Base-by-base conservation (phyloP, 2,329 filamentous ascomycete species). In the Coniochaeta sp. region DNA sequence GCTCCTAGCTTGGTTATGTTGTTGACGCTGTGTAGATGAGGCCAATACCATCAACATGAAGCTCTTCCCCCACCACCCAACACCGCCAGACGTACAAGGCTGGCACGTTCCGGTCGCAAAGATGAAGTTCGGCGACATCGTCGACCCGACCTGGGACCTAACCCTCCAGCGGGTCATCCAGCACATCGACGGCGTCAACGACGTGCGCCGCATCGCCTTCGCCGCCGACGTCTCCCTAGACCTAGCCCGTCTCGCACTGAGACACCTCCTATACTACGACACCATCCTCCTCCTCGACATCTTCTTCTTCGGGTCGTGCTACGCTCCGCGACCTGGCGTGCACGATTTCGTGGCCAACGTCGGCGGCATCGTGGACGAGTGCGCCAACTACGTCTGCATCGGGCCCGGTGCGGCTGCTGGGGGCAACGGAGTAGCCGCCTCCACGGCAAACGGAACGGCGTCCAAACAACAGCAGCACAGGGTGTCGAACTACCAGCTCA, bases 31-130 rank as follows among this genome's bases (percentile, higher is more conserved):
- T 9, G 16, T 20, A 24, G 91, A 96, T 67, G 90, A 95, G 59
- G 85, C 90, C 55, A 96, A 96, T 67, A 96, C 90, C 0, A 85
- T 96, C 68, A 96, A 96, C 69, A 89, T 96, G 78, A 96, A 96
- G 71, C 81, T 96, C 48, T 96, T 96, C 67, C 91, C 90, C 0
- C 84, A 89, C 46, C 87, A 92, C 61, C 77, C 83, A 1, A 81
- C 84, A 14, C 91, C 91, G 2, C 84, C 89, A 0, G 77, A 83
- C 3, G 86, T 97, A 51, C 85, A 86, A 61, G 82, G 87, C 46
- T 96, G 89, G 86, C 90, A 97, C 63, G 94, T 99, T 2, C 94
- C 94, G 4, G 81, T 99, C 20, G 76, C 77, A 60, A 86, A 85
- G 66, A 82, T 82, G 64, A 84, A 83, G 58, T 79, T 86, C 55